A percentile compares a stretch with the other conserved stretches of the same genome.
These are phyloP conservation scores for Acer yangbiense DNA, from an alignment of 345 rosid genomes.

Conservation along the genomic window DNA sequence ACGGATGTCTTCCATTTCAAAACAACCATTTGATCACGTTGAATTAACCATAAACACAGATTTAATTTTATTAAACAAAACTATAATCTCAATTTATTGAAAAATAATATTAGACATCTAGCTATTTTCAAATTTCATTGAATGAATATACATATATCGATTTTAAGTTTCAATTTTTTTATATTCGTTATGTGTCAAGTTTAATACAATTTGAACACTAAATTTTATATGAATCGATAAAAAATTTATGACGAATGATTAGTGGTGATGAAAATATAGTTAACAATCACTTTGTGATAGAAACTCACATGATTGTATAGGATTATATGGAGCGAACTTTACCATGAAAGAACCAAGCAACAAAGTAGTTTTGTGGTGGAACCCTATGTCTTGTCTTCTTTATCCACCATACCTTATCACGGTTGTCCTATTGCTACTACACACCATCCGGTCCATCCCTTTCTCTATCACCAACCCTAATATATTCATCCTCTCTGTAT, in stretches of 20 bases:
- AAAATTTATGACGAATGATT: not conserved
- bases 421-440: not conserved
- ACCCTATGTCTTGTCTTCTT: constrained; percentile 23
- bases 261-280: not conserved
- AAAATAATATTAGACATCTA: no score
- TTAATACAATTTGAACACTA: not conserved
- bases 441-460: not conserved
- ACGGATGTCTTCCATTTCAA: not conserved
- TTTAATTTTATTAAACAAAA: no score
- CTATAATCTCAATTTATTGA: no score
- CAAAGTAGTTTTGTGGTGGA: constrained; percentile 21
- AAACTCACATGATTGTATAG: constrained; percentile 2
- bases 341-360: not conserved
- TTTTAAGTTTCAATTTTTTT: no score
- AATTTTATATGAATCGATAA: not conserved
- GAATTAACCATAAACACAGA: not conserved
- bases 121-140: no score
- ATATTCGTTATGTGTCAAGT: not conserved
- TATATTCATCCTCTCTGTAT: not conserved
- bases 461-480: not conserved
- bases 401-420: constrained; percentile 2
- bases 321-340: not conserved
- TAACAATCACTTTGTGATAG: not conserved
- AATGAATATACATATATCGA: no score
- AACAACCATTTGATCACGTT: no score